These are phyloP conservation scores for Pleurotus giganteus DNA, from an alignment of 768 basidiomycete species.

Conservation along the genomic window DNA sequence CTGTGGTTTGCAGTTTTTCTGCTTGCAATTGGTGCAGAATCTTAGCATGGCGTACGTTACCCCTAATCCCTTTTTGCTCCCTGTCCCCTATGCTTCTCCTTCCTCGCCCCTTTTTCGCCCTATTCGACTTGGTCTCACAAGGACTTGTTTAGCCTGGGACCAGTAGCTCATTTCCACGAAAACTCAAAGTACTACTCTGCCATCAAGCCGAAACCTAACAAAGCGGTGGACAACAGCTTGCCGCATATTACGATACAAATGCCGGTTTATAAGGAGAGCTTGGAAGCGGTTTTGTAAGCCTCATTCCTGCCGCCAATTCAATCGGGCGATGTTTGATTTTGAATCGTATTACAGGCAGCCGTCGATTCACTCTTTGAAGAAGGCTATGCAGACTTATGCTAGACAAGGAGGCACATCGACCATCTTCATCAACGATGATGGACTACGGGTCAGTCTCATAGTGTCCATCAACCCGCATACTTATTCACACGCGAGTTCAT, in stretches of 20 bases:
- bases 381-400: conserved; percentile 85
- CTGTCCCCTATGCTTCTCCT: conserved; percentile 19
- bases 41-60: conserved; percentile 57
- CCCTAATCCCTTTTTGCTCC: conserved; percentile 22
- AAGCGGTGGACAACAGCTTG: conserved; percentile 48
- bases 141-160: conserved; percentile 62
- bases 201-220: conserved; percentile 48
- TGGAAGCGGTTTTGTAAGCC: conserved; percentile 64
- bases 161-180: conserved; percentile 73
- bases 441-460: conserved; percentile 37
- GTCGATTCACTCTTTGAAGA: conserved; percentile 71
- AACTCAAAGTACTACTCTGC: conserved; percentile 85
- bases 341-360: conserved; percentile 42
- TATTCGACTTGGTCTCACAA: too few species aligned
- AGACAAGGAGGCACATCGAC: conserved; percentile 77
- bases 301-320: neutral
- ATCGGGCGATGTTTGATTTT: neutral
- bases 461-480: neutral
- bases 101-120: conserved; percentile 45
- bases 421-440: conserved; percentile 81
- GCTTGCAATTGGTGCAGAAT: conserved; percentile 69
- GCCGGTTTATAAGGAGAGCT: conserved; percentile 82
- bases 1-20: conserved; percentile 72
- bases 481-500: neutral
- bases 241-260: conserved; percentile 82